Percentiles rank a stretch among this genome's conserved stretches.
Conservation (phyloP, 192 early-diverging fungal species). For the Fimicolochytrium jonesii region DNA sequence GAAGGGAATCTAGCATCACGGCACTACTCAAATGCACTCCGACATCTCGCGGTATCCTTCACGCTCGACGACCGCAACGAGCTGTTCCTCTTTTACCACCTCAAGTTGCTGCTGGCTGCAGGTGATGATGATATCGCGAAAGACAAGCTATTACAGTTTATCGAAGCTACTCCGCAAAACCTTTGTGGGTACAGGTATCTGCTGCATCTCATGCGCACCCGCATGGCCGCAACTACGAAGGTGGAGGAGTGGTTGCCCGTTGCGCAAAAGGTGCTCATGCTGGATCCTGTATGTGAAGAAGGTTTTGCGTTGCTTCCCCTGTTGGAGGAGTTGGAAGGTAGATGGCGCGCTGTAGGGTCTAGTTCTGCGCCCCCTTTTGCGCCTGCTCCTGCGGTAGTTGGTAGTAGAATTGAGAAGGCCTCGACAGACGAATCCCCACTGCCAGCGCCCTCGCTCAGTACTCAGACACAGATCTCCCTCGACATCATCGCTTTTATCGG, state of each 20-base stretch:
- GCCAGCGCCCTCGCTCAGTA: neutral
- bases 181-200: constrained; percentile 22
- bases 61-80: constrained; percentile 8
- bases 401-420: constrained; percentile 12
- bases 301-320: constrained; percentile 3
- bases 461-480: neutral
- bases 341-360: neutral
- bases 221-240: neutral
- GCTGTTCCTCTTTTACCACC: constrained; percentile 19
- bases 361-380: neutral
- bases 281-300: constrained; percentile 19
- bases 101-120: constrained; percentile 18
- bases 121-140: constrained; percentile 1
- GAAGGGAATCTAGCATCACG: constrained; percentile 16
- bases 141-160: neutral
- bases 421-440: neutral
- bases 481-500: neutral
- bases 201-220: neutral
- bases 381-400: neutral
- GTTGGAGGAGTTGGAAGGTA: constrained; percentile 7
- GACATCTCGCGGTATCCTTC: constrained; percentile 16
- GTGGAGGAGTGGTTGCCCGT: constrained; percentile 13
- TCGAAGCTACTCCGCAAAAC: neutral
- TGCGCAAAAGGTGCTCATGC: constrained; percentile 5
- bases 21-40: constrained; percentile 13